These are phyloP conservation scores for Takashimella koratensis DNA, from an alignment of 1,284 basidiomycete genomes.

Conservation along the genomic window DNA sequence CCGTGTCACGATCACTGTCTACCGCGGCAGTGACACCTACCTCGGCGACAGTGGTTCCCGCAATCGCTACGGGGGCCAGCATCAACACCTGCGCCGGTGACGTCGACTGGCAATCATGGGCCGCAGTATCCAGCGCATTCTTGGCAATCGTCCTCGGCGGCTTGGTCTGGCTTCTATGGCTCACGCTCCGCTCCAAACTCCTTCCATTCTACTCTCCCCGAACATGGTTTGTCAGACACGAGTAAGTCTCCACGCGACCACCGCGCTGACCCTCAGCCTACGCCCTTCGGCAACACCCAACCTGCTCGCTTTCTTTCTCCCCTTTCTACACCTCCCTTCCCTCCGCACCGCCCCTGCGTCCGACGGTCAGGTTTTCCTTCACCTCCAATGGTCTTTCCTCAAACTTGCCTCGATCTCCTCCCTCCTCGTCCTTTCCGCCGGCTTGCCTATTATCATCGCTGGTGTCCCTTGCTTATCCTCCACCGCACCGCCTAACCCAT, in stretches of 20 bases:
- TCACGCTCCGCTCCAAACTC: slow-evolving; percentile 16
- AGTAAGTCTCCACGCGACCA: slow-evolving; percentile 18
- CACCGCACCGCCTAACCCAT: slow-evolving; percentile 52
- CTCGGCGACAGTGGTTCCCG: background rate
- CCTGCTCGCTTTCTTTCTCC: slow-evolving; percentile 64
- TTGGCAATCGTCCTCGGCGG: slow-evolving; percentile 24
- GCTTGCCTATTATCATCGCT: slow-evolving; percentile 67
- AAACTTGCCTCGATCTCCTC: slow-evolving; percentile 63
- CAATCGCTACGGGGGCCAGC: background rate
- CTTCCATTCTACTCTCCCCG: slow-evolving; percentile 25
- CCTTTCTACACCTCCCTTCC: slow-evolving; percentile 62
- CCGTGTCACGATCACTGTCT: slow-evolving; percentile 3
- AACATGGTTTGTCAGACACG: slow-evolving; percentile 26
- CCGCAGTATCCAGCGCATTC: slow-evolving; percentile 17
- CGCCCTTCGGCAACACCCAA: slow-evolving; percentile 62
- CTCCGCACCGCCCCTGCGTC: slow-evolving; percentile 60
- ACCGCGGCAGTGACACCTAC: background rate
- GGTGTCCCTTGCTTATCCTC: slow-evolving; percentile 63
- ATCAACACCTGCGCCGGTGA: slow-evolving; percentile 32
- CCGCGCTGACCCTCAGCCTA: slow-evolving; percentile 50
- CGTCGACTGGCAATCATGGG: slow-evolving; percentile 40
- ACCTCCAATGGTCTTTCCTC: slow-evolving; percentile 62
- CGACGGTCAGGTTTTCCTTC: slow-evolving; percentile 66
- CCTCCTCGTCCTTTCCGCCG: slow-evolving; percentile 61
- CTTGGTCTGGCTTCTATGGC: slow-evolving; percentile 32